Percentiles rank a stretch among this genome's conserved stretches.
Conservation (phyloP, 2,329 filamentous ascomycete species). For the Dothistroma septosporum region DNA sequence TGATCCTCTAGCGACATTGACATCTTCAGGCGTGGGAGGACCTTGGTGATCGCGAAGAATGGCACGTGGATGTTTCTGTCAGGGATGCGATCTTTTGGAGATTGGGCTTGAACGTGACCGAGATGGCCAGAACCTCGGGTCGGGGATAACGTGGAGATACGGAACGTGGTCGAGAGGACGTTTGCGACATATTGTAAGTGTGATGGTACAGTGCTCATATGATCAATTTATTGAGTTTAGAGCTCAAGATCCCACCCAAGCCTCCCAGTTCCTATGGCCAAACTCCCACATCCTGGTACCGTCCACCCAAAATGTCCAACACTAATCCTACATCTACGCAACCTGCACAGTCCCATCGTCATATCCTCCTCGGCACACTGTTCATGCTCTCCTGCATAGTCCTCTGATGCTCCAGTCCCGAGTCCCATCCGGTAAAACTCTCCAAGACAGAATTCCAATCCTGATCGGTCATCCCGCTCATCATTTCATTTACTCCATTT, state of each 20-base stretch:
- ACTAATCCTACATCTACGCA: not conserved
- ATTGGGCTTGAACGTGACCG: not conserved
- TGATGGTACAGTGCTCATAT: not conserved
- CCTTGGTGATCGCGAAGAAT: not conserved
- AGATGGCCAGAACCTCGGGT: not conserved
- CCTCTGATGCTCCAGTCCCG: slow-evolving; percentile 14
- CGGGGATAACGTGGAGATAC: not conserved
- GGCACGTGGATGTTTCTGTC: not conserved
- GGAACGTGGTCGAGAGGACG: not conserved
- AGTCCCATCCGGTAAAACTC: slow-evolving; percentile 23
- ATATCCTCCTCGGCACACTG: not conserved
- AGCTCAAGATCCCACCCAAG: not conserved
- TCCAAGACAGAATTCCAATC: slow-evolving; percentile 33
- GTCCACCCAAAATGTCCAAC: not conserved
- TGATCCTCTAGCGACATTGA: slow-evolving; percentile 24
- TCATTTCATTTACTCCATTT: slow-evolving; percentile 22
- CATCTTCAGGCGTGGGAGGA: not conserved
- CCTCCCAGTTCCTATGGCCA: not conserved
- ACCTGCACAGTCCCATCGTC: not conserved
- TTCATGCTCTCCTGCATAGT: slow-evolving; percentile 7
- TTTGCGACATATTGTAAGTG: not conserved
- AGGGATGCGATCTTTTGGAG: not conserved
- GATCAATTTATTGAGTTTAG: not conserved
- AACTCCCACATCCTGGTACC: not conserved
- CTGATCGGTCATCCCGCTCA: slow-evolving; percentile 29